Conservation (phyloP, 2,329 filamentous ascomycete species). For the Setomelanomma holmii region DNA sequence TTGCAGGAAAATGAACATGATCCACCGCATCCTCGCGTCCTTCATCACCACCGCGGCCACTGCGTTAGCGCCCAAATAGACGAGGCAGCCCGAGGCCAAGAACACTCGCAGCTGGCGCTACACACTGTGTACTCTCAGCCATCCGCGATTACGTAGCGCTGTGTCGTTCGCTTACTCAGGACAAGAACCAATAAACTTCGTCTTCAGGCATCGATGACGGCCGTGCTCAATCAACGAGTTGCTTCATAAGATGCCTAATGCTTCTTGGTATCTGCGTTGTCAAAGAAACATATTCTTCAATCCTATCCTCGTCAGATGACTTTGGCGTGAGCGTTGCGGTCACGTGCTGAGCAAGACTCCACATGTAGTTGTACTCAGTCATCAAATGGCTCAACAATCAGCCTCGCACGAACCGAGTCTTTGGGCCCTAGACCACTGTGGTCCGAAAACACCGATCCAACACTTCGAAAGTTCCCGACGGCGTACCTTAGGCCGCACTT, state of each 20-base stretch:
- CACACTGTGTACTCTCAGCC: conserved; percentile 14
- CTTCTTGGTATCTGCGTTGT: no score
- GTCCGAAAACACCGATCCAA: not conserved
- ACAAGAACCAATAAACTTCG: not conserved
- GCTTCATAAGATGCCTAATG: not conserved
- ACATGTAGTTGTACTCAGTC: not conserved
- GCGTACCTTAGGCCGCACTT: not conserved
- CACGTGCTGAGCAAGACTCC: no score
- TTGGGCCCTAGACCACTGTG: not conserved
- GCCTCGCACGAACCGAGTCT: not conserved
- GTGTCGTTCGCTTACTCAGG: conserved; percentile 18
- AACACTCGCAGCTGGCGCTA: not conserved
- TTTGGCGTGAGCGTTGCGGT: no score
- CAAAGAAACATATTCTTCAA: no score
- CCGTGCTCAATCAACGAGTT: not conserved
- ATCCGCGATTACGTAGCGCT: conserved; percentile 22
- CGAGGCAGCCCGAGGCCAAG: not conserved
- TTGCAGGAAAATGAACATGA: no score
- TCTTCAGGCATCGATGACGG: not conserved
- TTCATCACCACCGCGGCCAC: not conserved
- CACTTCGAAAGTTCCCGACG: not conserved
- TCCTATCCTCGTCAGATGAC: no score
- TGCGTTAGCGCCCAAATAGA: not conserved
- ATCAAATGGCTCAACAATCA: not conserved
- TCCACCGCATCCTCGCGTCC: no score